Evolutionary conservation across 2,329 filamentous ascomycete species (phyloP).

Genomic region (Fusarium guadeloupense): DNA sequence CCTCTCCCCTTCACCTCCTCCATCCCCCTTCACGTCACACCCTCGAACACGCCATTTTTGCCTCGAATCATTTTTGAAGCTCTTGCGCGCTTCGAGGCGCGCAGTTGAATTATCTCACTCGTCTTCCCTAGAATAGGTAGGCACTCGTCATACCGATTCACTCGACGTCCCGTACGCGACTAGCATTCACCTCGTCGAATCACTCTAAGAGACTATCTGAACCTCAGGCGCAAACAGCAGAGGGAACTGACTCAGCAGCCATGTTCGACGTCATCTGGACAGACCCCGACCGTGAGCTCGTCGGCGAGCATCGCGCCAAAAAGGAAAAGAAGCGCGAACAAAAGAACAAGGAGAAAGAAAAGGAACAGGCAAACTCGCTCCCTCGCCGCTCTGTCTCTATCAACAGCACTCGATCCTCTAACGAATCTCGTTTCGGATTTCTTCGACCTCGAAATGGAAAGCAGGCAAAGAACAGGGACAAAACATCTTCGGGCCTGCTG

Average conservation of each 20-base stretch:
- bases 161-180: not conserved
- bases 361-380: conserved; percentile 32
- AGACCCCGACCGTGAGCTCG: conserved; percentile 61
- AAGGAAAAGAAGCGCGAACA: conserved; percentile 54
- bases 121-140: not conserved
- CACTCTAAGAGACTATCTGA: not conserved
- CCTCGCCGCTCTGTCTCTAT: conserved; percentile 52
- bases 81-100: not conserved
- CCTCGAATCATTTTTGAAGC: not conserved
- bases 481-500: conserved; percentile 37
- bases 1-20: not conserved
- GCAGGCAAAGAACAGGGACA: conserved; percentile 27
- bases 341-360: conserved; percentile 38
- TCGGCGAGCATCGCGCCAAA: conserved; percentile 61
- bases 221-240: not conserved
- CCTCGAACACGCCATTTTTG: conserved; percentile 1
- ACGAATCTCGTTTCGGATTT: conserved; percentile 54
- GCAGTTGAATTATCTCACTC: not conserved
- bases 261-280: conserved; percentile 71
- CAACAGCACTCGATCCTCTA: conserved; percentile 55
- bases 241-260: conserved; percentile 2
- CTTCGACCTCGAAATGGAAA: conserved; percentile 52
- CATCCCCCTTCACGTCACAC: not conserved
- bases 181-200: not conserved
- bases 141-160: not conserved